These are phyloP conservation scores for Corylus avellana DNA, from an alignment of 306 rosid genomes.

Conservation along the genomic window DNA sequence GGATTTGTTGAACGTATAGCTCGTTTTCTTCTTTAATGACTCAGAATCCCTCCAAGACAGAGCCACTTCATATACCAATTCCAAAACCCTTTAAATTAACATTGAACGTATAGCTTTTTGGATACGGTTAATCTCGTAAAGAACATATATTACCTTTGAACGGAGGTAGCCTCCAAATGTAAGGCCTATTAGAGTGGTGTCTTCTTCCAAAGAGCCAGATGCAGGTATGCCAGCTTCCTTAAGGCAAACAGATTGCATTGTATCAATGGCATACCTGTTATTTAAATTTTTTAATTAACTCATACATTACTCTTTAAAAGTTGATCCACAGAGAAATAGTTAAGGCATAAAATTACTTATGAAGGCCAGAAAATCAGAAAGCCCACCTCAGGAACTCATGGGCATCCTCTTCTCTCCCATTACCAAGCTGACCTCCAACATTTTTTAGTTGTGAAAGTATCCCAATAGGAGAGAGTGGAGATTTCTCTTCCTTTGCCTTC, in stretches of 20 bases:
- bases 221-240: constrained; percentile 59
- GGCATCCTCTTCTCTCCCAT: constrained; percentile 96
- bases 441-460: constrained; percentile 74
- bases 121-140: neutral
- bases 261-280: constrained; percentile 77
- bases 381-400: constrained; percentile 88
- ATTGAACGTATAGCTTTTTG: constrained; percentile 7
- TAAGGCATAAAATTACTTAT: constrained; percentile 8
- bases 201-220: constrained; percentile 62
- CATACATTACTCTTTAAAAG: constrained; percentile 22
- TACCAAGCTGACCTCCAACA: constrained; percentile 82
- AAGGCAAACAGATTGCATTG: constrained; percentile 86
- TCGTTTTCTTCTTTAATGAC: neutral
- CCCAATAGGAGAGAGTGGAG: constrained; percentile 67
- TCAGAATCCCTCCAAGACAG: too few relatives aligned
- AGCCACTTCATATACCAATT: too few relatives aligned
- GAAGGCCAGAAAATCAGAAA: constrained; percentile 12
- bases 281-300: neutral
- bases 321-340: constrained; percentile 19
- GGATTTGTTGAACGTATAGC: constrained; percentile 8
- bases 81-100: too few relatives aligned
- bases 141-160: constrained; percentile 63
- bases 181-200: constrained; percentile 77
- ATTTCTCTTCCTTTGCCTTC: constrained; percentile 69
- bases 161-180: constrained; percentile 95